Evolutionary conservation across 805 yeast genomes (phyloP).

Genomic region (Tetrapisispora phaffii): DNA sequence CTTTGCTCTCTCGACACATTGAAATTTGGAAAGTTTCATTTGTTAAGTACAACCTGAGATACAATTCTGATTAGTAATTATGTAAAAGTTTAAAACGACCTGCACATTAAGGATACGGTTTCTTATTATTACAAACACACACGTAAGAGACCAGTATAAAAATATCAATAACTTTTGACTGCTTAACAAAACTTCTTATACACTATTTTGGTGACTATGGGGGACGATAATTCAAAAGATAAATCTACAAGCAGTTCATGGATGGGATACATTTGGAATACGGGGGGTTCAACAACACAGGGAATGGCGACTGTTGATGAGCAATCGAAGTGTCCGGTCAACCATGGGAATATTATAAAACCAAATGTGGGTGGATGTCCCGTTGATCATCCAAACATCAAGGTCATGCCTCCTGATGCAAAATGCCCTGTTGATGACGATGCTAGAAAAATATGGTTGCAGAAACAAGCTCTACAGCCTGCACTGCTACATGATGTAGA

Average conservation of each 20-base stretch:
- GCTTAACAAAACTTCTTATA: not conserved
- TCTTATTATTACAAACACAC: no score
- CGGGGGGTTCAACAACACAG: not conserved
- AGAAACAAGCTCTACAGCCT: constrained; percentile 19
- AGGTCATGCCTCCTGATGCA: not conserved
- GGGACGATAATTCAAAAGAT: not conserved
- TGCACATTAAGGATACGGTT: no score
- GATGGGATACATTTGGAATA: not conserved
- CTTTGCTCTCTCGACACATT: no score
- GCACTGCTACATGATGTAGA: constrained; percentile 17
- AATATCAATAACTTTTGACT: no score
- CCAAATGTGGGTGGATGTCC: not conserved
- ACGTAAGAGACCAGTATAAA: no score
- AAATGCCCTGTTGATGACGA: constrained; percentile 61
- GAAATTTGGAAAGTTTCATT: no score
- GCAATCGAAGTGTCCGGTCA: not conserved
- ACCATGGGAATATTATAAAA: not conserved
- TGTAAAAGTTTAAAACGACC: no score
- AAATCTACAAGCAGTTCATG: not conserved
- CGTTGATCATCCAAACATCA: not conserved
- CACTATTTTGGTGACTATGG: not conserved
- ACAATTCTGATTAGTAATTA: no score
- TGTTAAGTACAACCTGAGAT: no score
- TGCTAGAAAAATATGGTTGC: constrained; percentile 52
- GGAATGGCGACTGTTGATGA: not conserved